Evolutionary conservation across 1,284 basidiomycete genomes (phyloP), one percentile per base, ranked within the genome.

Genomic region (Pyrrhoderma noxium): DNA sequence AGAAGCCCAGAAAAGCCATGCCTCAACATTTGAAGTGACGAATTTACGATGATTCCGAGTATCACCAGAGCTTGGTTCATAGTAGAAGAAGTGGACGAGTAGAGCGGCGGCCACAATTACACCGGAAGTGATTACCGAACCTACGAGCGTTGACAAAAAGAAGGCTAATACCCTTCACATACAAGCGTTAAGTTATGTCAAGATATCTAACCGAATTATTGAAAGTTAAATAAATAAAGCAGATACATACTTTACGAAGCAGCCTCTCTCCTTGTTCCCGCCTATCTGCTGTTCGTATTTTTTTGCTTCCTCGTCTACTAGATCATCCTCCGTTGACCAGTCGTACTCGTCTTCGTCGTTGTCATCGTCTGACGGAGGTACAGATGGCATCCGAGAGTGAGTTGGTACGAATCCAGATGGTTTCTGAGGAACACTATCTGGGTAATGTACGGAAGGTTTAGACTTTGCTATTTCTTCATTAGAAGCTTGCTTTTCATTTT

Each of bases 1-100:
- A 2, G 85, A 85, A 8, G 77, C 79, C 85, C 86, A 89, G 64
- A 85, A 85, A 4, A 87, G 69, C 85, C 85, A 89, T 8, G 83
- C 81, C 59, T 85, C 73, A 45, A 87, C 65, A 60, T 86, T 89
- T 56, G 81, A 72, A 46, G 74, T 74, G 54, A 85, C 72, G 58
- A 75, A 85, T 35, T 67, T 70, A 13, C 84, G 73, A 57, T 79
- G 67, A 7, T 73, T 70, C 13, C 76, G 77, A 8, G 74, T 76
- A 53, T 80, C 46, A 21, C 45, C 41, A 36, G 40, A 36, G 31
- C 61, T 61, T 0, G 73, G 74, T 43, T 77, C 73, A 59, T 81
- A 83, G 78, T 82, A 88, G 62, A 75, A 77, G 63, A 84, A 79
- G 58, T 82, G 75, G 47, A 87, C 62, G 45, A 85, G 61, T 25